A percentile compares a stretch with the other conserved stretches of the same genome.
phyloP scores from a whole-genome alignment of 257 asterid genomes.

The Linderniella brevidens region DNA sequence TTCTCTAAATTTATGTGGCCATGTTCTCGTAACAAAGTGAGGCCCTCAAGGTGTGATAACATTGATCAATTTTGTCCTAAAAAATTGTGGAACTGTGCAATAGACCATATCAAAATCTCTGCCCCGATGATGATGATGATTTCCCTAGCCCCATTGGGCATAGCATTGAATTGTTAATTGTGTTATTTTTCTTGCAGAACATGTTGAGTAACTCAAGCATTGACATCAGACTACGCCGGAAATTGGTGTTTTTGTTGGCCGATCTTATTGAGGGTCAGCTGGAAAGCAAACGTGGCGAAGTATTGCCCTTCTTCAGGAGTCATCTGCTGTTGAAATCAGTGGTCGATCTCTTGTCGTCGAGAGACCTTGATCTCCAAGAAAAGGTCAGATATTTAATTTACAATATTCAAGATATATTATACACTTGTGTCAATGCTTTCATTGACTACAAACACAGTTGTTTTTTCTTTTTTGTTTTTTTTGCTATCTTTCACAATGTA shows the following conservation, averaged over 20 bases:
- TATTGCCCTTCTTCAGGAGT: slow-evolving; percentile 33
- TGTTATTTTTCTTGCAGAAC: slow-evolving; percentile 26
- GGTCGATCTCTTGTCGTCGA: slow-evolving; percentile 37
- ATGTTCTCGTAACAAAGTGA: no score
- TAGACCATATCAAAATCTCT: no score
- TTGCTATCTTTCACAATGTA: slow-evolving; percentile 2
- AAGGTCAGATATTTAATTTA: slow-evolving; percentile 31
- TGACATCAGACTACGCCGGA: slow-evolving; percentile 57
- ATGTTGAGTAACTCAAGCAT: slow-evolving; percentile 49
- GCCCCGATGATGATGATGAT: no score
- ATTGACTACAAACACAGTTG: neutral
- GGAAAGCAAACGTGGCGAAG: slow-evolving; percentile 18
- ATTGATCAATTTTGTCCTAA: neutral
- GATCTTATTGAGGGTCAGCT: slow-evolving; percentile 46
- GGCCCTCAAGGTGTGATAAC: no score
- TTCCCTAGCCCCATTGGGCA: no score
- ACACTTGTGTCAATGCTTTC: neutral
- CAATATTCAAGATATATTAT: neutral
- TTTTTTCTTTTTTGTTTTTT: neutral
- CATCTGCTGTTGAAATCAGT: slow-evolving; percentile 42
- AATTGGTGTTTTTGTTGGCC: slow-evolving; percentile 46
- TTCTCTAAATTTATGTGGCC: no score
- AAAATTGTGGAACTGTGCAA: neutral
- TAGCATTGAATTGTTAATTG: neutral
- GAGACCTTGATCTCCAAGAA: slow-evolving; percentile 78